These are phyloP conservation scores for Pseudogymnoascus sp. DNA, from an alignment of 2,329 filamentous ascomycete species.

Conservation along the genomic window DNA sequence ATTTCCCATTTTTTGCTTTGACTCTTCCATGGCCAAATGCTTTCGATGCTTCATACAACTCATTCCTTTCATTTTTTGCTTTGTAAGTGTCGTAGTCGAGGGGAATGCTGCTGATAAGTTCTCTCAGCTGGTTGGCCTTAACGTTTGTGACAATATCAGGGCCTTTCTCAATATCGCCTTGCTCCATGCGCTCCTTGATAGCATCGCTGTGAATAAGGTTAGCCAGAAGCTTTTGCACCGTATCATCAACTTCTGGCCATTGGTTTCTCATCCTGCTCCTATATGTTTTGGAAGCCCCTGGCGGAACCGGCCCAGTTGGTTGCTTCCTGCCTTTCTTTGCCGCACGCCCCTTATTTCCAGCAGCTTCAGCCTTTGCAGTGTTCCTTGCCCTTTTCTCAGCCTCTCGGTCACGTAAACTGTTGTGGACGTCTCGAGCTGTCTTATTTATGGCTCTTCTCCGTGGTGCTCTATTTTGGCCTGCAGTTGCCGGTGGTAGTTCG, in stretches of 20 bases:
- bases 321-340: neutral
- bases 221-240: conserved; percentile 17
- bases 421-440: neutral
- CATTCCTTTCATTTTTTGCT: conserved; percentile 27
- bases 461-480: neutral
- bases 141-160: conserved; percentile 15
- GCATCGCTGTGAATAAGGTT: conserved; percentile 16
- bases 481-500: neutral
- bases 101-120: conserved; percentile 22
- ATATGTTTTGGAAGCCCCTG: neutral
- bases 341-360: neutral
- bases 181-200: conserved; percentile 5
- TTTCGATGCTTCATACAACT: conserved; percentile 31
- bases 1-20: conserved; percentile 28
- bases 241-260: conserved; percentile 12
- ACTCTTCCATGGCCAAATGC: conserved; percentile 33
- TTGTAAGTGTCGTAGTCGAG: conserved; percentile 11
- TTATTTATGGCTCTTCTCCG: neutral
- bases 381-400: neutral
- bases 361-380: neutral
- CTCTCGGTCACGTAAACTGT: too few relatives aligned
- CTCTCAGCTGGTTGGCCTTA: conserved; percentile 21
- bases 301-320: neutral
- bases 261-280: neutral
- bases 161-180: conserved; percentile 12